Evolutionary conservation across 208 protist genomes (phyloP), one percentile per base, ranked within the genome.

Genomic region (Leishmania turanica): DNA sequence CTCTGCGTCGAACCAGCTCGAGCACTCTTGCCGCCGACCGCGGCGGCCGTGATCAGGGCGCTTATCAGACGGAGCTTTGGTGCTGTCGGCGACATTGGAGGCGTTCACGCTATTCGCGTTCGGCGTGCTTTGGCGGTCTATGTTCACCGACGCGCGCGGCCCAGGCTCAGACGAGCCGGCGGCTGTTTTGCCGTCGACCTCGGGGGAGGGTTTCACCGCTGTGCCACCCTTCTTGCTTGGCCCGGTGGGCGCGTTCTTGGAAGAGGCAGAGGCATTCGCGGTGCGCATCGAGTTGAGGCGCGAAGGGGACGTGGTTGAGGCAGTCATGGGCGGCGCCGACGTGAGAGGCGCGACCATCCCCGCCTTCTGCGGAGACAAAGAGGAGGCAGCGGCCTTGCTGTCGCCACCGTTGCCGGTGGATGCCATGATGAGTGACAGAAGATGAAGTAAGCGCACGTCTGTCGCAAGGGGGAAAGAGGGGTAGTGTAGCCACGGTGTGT

Each of bases 1-100:
- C 9, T 79, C 82, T 0, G 21, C 40, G 21, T 81, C 73, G 45
- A 85, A 82, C 77, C 72, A 82, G 54, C 74, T 82, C 8, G 77
- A 62, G 74, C 37, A 75, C 21, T 76, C 75, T 15, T 64, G 45
- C 31, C 80, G 72, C 53, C 56, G 49, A 27, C 65, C 49, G 53
- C 82, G 79, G 49, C 79, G 69, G 66, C 68, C 74, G 42, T 79
- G 65, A 51, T 9, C 49, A 37, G 51, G 17, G 53, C 58, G 37
- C 24, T 13, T n/a, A 56, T 21, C 66, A 11, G 74, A 51, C 56
- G 40, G 9, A 3, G 72, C 60, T 6, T 40, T 27, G 19, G 5
- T 27, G 72, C 2, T 51, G 31, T 47, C 51, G 9, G 51, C 27
- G n/a, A 47, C 53, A 58, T 7, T 62, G 72, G 49, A n/a, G 34